A percentile compares a stretch with the other conserved stretches of the same genome.
Evolutionary conservation across 768 basidiomycete species (phyloP).

Genomic region (Strobilomyces dryophilus): DNA sequence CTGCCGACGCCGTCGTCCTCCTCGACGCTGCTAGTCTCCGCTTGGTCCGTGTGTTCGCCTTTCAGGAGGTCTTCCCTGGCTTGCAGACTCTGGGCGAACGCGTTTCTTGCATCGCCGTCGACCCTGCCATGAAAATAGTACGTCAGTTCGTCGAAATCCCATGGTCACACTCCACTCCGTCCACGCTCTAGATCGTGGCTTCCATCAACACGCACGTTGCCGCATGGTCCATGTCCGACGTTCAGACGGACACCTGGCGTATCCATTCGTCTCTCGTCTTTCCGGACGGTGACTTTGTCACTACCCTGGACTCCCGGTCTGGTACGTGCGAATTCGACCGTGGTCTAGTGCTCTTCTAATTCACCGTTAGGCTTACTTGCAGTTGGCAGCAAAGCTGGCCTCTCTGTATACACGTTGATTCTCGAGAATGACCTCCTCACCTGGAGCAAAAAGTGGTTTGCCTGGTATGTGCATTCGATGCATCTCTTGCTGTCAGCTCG

Average conservation of each 20-base stretch:
- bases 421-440: conserved; percentile 79
- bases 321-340: conserved; percentile 40
- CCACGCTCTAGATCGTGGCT: conserved; percentile 58
- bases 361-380: conserved; percentile 62
- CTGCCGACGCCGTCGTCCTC: conserved; percentile 64
- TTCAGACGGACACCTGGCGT: conserved; percentile 62
- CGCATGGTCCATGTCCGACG: conserved; percentile 73
- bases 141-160: conserved; percentile 28
- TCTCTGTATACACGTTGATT: conserved; percentile 74
- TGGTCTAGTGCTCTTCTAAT: conserved; percentile 22
- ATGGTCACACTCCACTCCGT: conserved; percentile 4
- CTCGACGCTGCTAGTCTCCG: conserved; percentile 65
- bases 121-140: conserved; percentile 79
- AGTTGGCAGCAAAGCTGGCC: conserved; percentile 53
- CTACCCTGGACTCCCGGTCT: conserved; percentile 67
- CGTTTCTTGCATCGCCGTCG: conserved; percentile 64
- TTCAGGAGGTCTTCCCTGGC: conserved; percentile 80
- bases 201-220: conserved; percentile 65
- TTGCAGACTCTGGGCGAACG: conserved; percentile 37
- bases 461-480: conserved; percentile 40
- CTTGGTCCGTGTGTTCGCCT: conserved; percentile 67
- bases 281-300: conserved; percentile 49
- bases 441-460: conserved; percentile 78
- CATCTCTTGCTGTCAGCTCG: conserved; percentile 6
- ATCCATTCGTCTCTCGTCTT: conserved; percentile 80